Evolutionary conservation across 1,139 yeast species (phyloP).

Genomic region (Yamadazyma aaseri): DNA sequence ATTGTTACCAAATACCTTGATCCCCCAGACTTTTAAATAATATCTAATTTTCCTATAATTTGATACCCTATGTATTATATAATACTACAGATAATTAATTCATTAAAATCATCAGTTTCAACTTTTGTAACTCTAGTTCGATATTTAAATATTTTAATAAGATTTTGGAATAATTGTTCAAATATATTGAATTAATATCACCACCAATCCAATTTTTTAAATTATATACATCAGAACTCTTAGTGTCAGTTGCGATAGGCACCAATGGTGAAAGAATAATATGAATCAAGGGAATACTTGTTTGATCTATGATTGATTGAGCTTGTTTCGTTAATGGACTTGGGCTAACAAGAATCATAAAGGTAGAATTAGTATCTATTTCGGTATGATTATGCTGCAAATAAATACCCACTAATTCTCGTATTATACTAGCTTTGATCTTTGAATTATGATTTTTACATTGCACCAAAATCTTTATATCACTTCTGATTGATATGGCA

Average conservation of each 20-base stretch:
- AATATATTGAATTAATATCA: conserved; percentile 36
- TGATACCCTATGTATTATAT: background rate
- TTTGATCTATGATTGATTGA: conserved; percentile 49
- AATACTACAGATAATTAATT: conserved; percentile 1
- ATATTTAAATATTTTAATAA: conserved; percentile 40
- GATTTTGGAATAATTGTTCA: conserved; percentile 43
- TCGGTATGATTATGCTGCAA: conserved; percentile 35
- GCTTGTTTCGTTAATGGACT: conserved; percentile 61
- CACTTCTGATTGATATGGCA: conserved; percentile 23
- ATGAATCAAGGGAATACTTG: conserved; percentile 57
- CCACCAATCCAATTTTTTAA: conserved; percentile 43
- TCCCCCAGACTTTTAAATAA: conserved; percentile 12
- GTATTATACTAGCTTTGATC: conserved; percentile 50
- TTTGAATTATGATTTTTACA: conserved; percentile 53
- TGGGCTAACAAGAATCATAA: conserved; percentile 55
- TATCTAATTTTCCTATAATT: too few species aligned
- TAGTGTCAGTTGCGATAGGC: conserved; percentile 3
- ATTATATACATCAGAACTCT: conserved; percentile 28
- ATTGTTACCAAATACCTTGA: conserved; percentile 14
- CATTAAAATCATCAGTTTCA: conserved; percentile 10
- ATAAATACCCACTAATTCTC: conserved; percentile 61
- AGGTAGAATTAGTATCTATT: conserved; percentile 18
- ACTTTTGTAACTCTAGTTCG: conserved; percentile 24
- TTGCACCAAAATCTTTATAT: conserved; percentile 49
- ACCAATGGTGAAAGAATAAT: conserved; percentile 37